Base-by-base conservation (phyloP, 176 grass and related monocot species). In the Thalia dealbata region DNA sequence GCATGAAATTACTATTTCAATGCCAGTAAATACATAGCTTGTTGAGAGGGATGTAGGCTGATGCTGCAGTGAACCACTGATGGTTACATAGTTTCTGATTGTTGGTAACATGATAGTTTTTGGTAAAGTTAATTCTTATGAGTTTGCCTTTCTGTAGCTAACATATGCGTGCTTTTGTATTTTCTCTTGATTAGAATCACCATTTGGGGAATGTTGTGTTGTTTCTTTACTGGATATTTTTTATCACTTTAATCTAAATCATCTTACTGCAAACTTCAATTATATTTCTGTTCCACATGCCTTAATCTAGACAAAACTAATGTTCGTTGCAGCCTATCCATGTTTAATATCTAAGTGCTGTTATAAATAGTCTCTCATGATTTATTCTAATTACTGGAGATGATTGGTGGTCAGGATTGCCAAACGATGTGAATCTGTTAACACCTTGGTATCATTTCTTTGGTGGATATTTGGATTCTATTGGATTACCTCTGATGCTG, bases 391-490 rank as follows among this genome's bases (percentile, higher is more conserved):
- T 65, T 30, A 56, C 14, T 73, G 26, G 67, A 81, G 73, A 15
- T 44, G 61, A 51, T 75, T 79, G 23, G 61, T 50, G 14, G 73
- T 25, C 85, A 99, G 95, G 52, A 77, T 72, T 52, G 54, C 82
- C 0, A 91, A 86, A 52, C 80, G 76, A 46, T 99, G 95, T 0
- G 95, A 99, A 81, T 87, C 95, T 11, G 38, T 99, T 45, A 99
- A 99, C 77, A 99, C 90, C 0, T 64, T 86, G 77, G 44, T 73
- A 51, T 99, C 95, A 15, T 89, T 99, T 75, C 78, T 99, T 52
- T 99, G 95, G 95, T 99, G 95, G 95, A 84, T 99, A 54, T 66
- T 95, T 78, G 95, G 95, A 69, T 91, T 99, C 81, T 99, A 91
- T 79, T 99, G 87, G 90, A 52, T 95, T 71, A 72, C 87, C 28